Percentiles rank a stretch among this genome's conserved stretches.
Evolutionary conservation across 2,329 filamentous ascomycete species (phyloP).

Genomic region (Xylariaceae sp.): DNA sequence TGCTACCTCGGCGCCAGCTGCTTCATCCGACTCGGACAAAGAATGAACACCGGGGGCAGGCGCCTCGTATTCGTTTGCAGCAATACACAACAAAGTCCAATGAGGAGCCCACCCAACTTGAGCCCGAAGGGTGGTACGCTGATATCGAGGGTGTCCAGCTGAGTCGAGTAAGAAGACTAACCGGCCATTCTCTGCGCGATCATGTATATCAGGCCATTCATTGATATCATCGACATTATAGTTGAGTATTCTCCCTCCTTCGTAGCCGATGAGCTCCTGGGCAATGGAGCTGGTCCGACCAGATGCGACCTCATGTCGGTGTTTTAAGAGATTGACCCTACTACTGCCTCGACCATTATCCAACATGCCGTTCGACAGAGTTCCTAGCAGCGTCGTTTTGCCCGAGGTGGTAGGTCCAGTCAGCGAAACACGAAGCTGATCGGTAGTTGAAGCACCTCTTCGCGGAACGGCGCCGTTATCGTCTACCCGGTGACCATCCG

Average conservation of each 20-base stretch:
- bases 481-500: slow-evolving; percentile 26
- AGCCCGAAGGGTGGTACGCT: slow-evolving; percentile 84
- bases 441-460: slow-evolving; percentile 56
- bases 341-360: slow-evolving; percentile 94
- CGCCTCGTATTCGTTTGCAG: slow-evolving; percentile 70
- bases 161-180: slow-evolving; percentile 91
- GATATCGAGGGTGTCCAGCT: slow-evolving; percentile 85
- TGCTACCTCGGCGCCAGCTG: slow-evolving; percentile 51
- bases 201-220: slow-evolving; percentile 94
- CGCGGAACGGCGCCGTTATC: slow-evolving; percentile 34
- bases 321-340: slow-evolving; percentile 83
- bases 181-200: slow-evolving; percentile 70
- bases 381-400: slow-evolving; percentile 89
- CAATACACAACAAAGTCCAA: slow-evolving; percentile 87
- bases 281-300: slow-evolving; percentile 94
- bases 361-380: slow-evolving; percentile 80
- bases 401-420: slow-evolving; percentile 89
- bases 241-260: slow-evolving; percentile 66
- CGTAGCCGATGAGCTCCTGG: slow-evolving; percentile 90
- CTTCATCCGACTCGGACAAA: slow-evolving; percentile 51
- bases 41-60: slow-evolving; percentile 45
- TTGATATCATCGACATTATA: slow-evolving; percentile 85
- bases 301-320: slow-evolving; percentile 89
- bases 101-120: slow-evolving; percentile 96
- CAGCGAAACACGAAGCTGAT: slow-evolving; percentile 84